Conservation (phyloP, 139 green algal species). For the Ettlia oleoabundans region DNA sequence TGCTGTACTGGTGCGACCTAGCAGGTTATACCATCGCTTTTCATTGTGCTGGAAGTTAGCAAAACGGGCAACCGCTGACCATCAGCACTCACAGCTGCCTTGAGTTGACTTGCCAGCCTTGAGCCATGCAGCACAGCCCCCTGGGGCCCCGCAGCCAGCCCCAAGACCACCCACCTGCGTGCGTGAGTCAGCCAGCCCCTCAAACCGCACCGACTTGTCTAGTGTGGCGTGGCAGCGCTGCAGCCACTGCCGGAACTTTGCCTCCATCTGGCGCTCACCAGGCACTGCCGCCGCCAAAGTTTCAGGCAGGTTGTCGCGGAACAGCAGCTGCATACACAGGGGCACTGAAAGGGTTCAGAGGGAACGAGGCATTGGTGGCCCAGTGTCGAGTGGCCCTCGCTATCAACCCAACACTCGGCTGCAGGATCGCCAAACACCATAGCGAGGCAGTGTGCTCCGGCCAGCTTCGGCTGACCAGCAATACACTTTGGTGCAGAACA, state of each 20-base stretch:
- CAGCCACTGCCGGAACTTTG: conserved; percentile 74
- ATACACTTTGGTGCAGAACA: no score
- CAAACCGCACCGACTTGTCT: conserved; percentile 73
- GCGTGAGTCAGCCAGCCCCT: conserved; percentile 42
- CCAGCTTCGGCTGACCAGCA: neutral
- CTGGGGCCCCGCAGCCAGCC: neutral
- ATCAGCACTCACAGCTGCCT: neutral
- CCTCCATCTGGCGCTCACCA: conserved; percentile 58
- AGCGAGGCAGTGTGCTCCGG: neutral
- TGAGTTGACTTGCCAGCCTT: no score
- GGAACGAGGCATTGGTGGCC: neutral
- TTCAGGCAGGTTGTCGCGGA: conserved; percentile 73
- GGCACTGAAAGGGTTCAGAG: neutral
- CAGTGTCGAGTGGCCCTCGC: no score
- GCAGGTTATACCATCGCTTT: no score
- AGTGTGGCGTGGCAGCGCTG: conserved; percentile 68
- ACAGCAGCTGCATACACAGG: conserved; percentile 49
- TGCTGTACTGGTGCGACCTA: no score
- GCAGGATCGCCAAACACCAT: no score
- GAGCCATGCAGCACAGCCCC: neutral
- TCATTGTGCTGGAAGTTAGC: no score
- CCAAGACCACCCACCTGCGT: conserved; percentile 45
- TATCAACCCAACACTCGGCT: no score
- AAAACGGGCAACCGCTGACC: neutral
- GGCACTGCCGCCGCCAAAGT: conserved; percentile 64